phyloP scores from a whole-genome alignment of 2,329 filamentous ascomycete species.

The Aspergillus latus region DNA sequence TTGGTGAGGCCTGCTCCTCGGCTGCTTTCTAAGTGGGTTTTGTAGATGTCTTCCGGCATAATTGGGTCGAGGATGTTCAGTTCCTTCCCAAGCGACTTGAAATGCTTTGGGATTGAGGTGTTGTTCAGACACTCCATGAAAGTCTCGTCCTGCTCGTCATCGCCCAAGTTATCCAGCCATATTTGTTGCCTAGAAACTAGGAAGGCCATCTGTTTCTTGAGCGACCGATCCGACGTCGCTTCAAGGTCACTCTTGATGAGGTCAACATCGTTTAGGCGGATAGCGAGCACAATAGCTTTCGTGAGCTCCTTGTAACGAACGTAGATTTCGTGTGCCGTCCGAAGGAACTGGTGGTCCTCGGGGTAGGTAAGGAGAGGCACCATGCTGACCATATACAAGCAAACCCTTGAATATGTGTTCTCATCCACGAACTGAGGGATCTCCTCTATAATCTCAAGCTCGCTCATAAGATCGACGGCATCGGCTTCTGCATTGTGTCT shows the following conservation, averaged over 20 bases:
- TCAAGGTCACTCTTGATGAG: constrained; percentile 81
- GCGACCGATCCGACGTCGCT: constrained; percentile 72
- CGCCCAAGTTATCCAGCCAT: constrained; percentile 64
- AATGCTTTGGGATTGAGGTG: constrained; percentile 82
- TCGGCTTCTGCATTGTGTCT: constrained; percentile 98
- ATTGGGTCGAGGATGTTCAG: constrained; percentile 96
- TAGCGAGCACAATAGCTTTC: constrained; percentile 91
- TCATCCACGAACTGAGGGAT: constrained; percentile 88
- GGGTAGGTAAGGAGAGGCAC: constrained; percentile 96
- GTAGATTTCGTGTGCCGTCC: constrained; percentile 91
- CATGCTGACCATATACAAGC: constrained; percentile 98
- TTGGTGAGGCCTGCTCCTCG: constrained; percentile 91
- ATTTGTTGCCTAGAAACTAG: constrained; percentile 90
- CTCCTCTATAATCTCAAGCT: constrained; percentile 94
- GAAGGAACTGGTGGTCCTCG: constrained; percentile 93
- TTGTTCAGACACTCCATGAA: constrained; percentile 84
- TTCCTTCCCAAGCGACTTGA: constrained; percentile 91
- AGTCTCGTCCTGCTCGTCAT: constrained; percentile 68
- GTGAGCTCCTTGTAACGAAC: constrained; percentile 88
- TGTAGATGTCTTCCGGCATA: constrained; percentile 98
- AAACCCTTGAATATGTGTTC: constrained; percentile 89
- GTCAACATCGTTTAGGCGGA: constrained; percentile 82
- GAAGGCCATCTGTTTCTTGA: constrained; percentile 93
- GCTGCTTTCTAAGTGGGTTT: constrained; percentile 95
- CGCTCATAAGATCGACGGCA: constrained; percentile 93